Base-by-base conservation (phyloP, 2,329 filamentous ascomycete species). In the Aspergillus piperis region DNA sequence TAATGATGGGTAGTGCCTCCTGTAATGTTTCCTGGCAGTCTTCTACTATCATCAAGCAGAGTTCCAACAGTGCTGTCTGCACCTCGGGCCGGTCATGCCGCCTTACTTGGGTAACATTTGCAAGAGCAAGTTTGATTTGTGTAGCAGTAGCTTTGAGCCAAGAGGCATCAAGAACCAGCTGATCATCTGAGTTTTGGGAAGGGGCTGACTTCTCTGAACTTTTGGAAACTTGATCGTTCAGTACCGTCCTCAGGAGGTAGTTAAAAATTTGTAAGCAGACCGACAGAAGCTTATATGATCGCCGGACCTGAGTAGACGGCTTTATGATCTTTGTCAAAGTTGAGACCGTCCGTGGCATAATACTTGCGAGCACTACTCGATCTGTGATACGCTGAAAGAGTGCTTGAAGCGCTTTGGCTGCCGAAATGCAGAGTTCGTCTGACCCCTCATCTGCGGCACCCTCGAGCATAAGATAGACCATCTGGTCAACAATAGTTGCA, bases 341-440 rank as follows among this genome's bases (percentile, higher is more conserved):
- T 3, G 95, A 98, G 0, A 96, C 86, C 0, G 91, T 91, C 8
- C 93, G 92, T 0, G 96, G 95, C 44, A 98, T 82, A 70, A 99
- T 95, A 62, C 86, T 93, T 8, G 92, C 91, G 58, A 96, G 80
- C 2, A 90, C 86, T n/a, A 90, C 84, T 50, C 84, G 84, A 68
- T 95, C 89, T 55, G 84, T 86, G 47, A 96, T 82, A 21, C 86
- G 85, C 6, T 74, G 70, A 64, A 87, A 85, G 7, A 95, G 78
- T 0, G 84, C 79, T 54, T 84, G 78, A 2, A 97, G 73, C 6
- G 90, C 86, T 11, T 80, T 75, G 3, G 91, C 79, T 5, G 92
- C 90, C 64, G 89, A 85, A 5, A 89, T 72, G 70, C 94, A 92
- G 19, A 94, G 84, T n/a, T 84, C 81, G 39, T 85, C 78, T 0